Evolutionary conservation across 108 stramenopile species (phyloP).

Genomic region (Ochromonas danica): DNA sequence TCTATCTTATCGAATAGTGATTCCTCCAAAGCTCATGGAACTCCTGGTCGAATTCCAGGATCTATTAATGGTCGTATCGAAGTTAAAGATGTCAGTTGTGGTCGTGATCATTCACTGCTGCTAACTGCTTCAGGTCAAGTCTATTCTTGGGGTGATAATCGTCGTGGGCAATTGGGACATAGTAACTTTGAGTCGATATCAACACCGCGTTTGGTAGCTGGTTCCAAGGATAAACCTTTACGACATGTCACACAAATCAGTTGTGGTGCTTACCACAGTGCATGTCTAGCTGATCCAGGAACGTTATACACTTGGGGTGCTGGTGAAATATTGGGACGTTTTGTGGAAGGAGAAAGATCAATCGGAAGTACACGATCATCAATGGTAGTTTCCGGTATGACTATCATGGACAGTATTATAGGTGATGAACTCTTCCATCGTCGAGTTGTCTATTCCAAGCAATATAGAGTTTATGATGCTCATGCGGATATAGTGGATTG

Average conservation of each 20-base stretch:
- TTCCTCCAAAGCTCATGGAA: background rate
- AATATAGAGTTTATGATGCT: background rate
- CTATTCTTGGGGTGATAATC: constrained; percentile 33
- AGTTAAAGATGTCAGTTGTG: background rate
- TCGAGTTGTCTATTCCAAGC: too few relatives aligned
- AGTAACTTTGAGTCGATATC: constrained; percentile 6
- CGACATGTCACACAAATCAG: background rate
- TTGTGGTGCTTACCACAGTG: constrained; percentile 24
- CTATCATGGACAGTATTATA: background rate
- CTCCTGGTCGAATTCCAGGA: background rate
- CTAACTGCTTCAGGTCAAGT: background rate
- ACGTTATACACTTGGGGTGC: constrained; percentile 1
- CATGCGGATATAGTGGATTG: background rate
- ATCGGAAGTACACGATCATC: too few relatives aligned
- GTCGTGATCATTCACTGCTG: constrained; percentile 16
- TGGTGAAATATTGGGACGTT: background rate
- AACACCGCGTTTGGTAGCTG: background rate
- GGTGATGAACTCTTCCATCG: background rate
- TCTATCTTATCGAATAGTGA: background rate
- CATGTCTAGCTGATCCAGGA: constrained; percentile 32
- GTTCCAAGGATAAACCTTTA: background rate
- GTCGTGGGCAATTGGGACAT: constrained; percentile 30
- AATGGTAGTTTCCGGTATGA: background rate
- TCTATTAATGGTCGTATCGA: background rate
- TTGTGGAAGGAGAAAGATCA: background rate